Base-by-base conservation (phyloP, 192 early-diverging fungal species). In the Backusella australiensis region DNA sequence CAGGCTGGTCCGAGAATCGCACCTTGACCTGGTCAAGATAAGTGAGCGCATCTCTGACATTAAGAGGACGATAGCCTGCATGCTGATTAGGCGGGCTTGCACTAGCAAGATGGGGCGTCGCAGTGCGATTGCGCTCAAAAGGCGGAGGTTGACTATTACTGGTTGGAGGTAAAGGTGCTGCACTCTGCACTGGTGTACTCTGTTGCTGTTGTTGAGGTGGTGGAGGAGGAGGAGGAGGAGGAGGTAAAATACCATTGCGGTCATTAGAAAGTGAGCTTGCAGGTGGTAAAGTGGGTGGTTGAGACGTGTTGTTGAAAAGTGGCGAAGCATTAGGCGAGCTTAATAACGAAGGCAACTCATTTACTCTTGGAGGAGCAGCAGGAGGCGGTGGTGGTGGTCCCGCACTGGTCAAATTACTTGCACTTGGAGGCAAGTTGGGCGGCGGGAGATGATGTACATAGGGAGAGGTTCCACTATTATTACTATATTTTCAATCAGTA, bases 1-100 rank as follows among this genome's bases (percentile, higher is more conserved):
- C 96, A 3, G 97, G 96, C 9, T 95, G 91, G 74, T 96, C 92
- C 46, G 90, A 87, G 77, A 99, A 99, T 76, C 94, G 93, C 44
- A 91, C 88, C 79, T 97, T 97, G 9, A 99, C 98, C 78, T 96
- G 88, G 77, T 99, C 98, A 56, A 99, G 87, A 81, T 99, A 99
- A 34, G 95, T 91, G 39, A 99, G 84, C 0, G 98, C 98, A 77
- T 99, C 97, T 75, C 91, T 91, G 0, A 99, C 98, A 77, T 96
- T 95, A 35, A 96, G 83, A 35, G 90, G 88, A 41, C 88, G 78
- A 74, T 86, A 86, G 29, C 71, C 77, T 17, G 42, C 69, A 42
- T 77, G 19, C 11, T 56, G 67, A 69, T 6, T 46, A 46, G 46
- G 70, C n/a, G 34, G 41, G 15, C 56, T 63, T 7, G 56, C 56